Evolutionary conservation across 345 rosid genomes (phyloP).

Genomic region (Gossypium stocksii): DNA sequence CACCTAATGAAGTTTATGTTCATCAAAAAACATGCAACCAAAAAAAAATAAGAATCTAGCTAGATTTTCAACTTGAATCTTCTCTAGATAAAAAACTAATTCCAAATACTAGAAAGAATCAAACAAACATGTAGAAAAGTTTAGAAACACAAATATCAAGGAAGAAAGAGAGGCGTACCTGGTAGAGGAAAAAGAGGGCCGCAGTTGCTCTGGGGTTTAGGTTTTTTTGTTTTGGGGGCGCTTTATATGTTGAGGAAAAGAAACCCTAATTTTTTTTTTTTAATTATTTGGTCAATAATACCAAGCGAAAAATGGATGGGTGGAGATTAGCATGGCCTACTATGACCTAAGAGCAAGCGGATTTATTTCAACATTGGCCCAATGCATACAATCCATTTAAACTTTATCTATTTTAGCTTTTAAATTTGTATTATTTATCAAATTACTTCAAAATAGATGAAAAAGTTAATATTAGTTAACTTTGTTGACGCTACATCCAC

Average conservation of each 20-base stretch:
- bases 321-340: not conserved
- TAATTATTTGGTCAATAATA: not conserved
- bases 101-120: no score
- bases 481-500: accelerated
- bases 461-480: no score
- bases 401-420: no score
- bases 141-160: not conserved
- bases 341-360: not conserved
- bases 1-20: conserved; percentile 5
- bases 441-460: no score
- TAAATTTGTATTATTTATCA: no score
- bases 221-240: not conserved
- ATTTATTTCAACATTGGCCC: not conserved
- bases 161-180: not conserved
- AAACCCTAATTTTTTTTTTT: not conserved
- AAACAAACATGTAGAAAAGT: no score
- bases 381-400: no score
- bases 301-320: not conserved
- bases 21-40: not conserved
- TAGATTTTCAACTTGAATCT: not conserved
- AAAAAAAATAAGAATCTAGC: not conserved
- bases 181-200: not conserved
- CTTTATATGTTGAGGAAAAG: not conserved
- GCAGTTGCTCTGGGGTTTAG: not conserved
- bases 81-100: not conserved